phyloP scores from a whole-genome alignment of 2,329 filamentous ascomycete species.

The Talaromyces atroroseus region DNA sequence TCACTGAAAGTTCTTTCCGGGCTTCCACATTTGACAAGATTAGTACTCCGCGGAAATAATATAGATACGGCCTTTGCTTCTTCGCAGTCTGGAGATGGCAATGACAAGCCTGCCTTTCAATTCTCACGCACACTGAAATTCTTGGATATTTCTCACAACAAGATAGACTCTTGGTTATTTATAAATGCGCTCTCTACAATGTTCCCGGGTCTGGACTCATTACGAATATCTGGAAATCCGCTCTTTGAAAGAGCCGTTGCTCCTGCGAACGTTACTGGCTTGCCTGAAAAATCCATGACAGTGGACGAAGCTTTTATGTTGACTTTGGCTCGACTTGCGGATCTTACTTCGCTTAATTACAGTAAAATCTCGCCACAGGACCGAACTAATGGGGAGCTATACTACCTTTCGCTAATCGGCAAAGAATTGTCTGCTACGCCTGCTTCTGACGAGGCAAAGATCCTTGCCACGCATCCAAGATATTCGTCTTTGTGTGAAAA shows the following conservation, averaged over 20 bases:
- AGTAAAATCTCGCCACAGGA: slow-evolving; percentile 64
- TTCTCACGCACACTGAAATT: slow-evolving; percentile 56
- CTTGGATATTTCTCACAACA: slow-evolving; percentile 69
- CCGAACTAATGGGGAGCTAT: slow-evolving; percentile 82
- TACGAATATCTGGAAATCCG: slow-evolving; percentile 82
- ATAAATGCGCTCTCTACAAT: slow-evolving; percentile 61
- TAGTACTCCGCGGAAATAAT: slow-evolving; percentile 68
- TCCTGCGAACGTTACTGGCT: slow-evolving; percentile 34
- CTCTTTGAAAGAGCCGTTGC: slow-evolving; percentile 57
- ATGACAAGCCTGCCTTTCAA: slow-evolving; percentile 32
- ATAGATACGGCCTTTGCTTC: slow-evolving; percentile 46
- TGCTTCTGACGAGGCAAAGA: slow-evolving; percentile 41
- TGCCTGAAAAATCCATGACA: slow-evolving; percentile 35
- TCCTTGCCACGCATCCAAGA: slow-evolving; percentile 62
- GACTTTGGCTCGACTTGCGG: slow-evolving; percentile 67
- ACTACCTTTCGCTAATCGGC: slow-evolving; percentile 81
- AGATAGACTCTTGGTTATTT: slow-evolving; percentile 64
- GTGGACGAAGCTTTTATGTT: slow-evolving; percentile 86
- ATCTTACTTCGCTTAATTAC: slow-evolving; percentile 57
- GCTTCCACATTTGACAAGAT: slow-evolving; percentile 47
- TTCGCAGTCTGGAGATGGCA: slow-evolving; percentile 22
- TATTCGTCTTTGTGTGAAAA: slow-evolving; percentile 68
- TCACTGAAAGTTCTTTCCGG: slow-evolving; percentile 45
- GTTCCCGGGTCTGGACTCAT: slow-evolving; percentile 67
- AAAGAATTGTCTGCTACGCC: slow-evolving; percentile 57